Evolutionary conservation across 2,329 filamentous ascomycete genomes (phyloP).

Genomic region (Hypomyces rosellus): DNA sequence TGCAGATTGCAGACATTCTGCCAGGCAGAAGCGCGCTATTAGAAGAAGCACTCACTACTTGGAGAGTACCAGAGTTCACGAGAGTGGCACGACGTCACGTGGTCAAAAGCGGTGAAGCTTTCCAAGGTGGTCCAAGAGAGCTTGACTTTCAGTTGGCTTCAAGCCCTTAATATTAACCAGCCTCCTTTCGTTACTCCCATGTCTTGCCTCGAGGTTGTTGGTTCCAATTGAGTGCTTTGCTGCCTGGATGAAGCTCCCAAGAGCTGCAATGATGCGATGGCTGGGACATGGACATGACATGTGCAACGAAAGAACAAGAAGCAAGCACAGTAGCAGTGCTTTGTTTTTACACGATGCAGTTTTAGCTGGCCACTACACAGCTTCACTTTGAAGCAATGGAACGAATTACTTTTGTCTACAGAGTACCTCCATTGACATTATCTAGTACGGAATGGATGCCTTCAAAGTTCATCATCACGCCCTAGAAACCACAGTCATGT

Average conservation of each 20-base stretch:
- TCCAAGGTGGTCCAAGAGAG: too few species aligned
- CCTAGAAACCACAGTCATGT: not conserved
- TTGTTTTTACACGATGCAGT: not conserved
- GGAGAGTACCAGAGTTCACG: constrained; percentile 13
- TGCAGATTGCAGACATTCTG: not conserved
- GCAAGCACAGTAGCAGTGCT: not conserved
- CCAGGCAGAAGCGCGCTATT: constrained; percentile 19
- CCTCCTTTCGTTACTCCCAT: too few species aligned
- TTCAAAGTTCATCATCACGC: not conserved
- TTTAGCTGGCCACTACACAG: too few species aligned
- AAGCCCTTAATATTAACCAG: too few species aligned
- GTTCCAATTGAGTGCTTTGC: too few species aligned
- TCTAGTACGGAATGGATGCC: not conserved
- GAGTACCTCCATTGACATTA: not conserved
- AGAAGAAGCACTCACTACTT: not conserved
- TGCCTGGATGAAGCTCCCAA: not conserved
- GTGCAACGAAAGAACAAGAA: not conserved
- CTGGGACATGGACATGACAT: not conserved
- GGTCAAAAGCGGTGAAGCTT: not conserved
- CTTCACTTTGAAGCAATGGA: too few species aligned
- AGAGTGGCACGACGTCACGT: constrained; percentile 23
- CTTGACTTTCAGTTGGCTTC: too few species aligned
- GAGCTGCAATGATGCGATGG: not conserved
- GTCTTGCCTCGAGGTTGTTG: too few species aligned
- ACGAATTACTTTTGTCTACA: too few species aligned